Evolutionary conservation across 768 basidiomycete genomes (phyloP), one percentile per base, ranked within the genome.

Genomic region (Mycena belliarum): DNA sequence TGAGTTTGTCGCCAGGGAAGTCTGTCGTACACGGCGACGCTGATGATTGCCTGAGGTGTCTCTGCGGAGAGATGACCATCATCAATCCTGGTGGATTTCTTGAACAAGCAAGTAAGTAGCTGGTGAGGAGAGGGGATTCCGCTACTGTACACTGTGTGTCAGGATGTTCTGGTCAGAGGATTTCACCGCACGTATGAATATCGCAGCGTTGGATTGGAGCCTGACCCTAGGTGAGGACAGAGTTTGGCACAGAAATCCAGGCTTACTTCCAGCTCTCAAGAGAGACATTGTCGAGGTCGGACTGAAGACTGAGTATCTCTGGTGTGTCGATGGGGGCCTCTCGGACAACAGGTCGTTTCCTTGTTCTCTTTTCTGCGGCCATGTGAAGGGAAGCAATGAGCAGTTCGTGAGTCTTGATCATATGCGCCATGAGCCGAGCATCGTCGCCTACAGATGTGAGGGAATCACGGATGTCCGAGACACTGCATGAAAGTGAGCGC

Each of bases 81-180:
- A 21, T 69, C 65, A 14, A 66, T 55, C 16, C 61, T 47, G 18
- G 53, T 56, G 26, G 37, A 10, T 72, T 75, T 72, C 74, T 75
- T 9, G 15, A 25, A 51, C 45, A 29, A 33, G 47, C 49, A 2
- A 50, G 49, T 6, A 35, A 6, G 32, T 21, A 14, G 29, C 29
- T 12, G 12, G 29, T 32, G 4, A 24, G 24, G 10, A 9, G 4
- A 3, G 29, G 33, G 10, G 16, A 35, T 38, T 18, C 7, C n/a
- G n/a, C n/a, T n/a, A n/a, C 38, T 74, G 54, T 65, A 82, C 85
- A 62, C 73, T 64, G 53, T 69, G 70, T 3, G 69, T 70, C 4
- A 88, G 70, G 8, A 79, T 77, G 65, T 91, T 92, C 49, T 82
- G 78, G 65, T 92, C 90, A 0, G 87, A 77, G 64, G 82, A 82